phyloP scores from a whole-genome alignment of 73 alveolate genomes.

The Uronychia setigera region DNA sequence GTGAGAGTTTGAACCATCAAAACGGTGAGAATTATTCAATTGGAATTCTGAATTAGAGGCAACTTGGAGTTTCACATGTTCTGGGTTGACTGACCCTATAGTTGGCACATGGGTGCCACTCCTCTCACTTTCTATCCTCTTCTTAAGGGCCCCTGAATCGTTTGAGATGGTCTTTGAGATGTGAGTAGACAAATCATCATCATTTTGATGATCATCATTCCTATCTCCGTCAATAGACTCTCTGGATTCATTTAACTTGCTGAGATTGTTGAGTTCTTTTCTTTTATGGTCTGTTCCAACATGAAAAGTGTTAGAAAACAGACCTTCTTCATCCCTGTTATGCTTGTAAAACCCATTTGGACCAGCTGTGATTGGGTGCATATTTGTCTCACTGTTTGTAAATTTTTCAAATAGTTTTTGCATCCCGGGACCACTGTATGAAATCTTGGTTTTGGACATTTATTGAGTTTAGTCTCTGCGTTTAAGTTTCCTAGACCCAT shows the following conservation, averaged over 20 bases:
- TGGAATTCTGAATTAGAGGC: background rate
- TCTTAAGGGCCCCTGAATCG: background rate
- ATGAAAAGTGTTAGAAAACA: background rate
- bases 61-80: background rate
- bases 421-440: background rate
- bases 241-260: background rate
- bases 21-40: background rate
- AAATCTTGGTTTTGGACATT: background rate
- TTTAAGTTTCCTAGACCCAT: background rate
- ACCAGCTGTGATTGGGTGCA: background rate
- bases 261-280: background rate
- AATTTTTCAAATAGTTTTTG: background rate
- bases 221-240: background rate
- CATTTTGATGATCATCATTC: background rate
- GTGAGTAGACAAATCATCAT: background rate
- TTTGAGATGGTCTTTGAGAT: background rate
- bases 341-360: too few relatives aligned
- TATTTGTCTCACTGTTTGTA: background rate
- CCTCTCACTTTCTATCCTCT: background rate
- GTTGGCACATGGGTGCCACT: background rate
- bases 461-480: background rate
- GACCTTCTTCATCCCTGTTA: background rate
- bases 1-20: too few relatives aligned
- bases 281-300: background rate
- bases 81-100: background rate